Conservation (phyloP, 352 stramenopile species). For the Phytopythium delawarense region DNA sequence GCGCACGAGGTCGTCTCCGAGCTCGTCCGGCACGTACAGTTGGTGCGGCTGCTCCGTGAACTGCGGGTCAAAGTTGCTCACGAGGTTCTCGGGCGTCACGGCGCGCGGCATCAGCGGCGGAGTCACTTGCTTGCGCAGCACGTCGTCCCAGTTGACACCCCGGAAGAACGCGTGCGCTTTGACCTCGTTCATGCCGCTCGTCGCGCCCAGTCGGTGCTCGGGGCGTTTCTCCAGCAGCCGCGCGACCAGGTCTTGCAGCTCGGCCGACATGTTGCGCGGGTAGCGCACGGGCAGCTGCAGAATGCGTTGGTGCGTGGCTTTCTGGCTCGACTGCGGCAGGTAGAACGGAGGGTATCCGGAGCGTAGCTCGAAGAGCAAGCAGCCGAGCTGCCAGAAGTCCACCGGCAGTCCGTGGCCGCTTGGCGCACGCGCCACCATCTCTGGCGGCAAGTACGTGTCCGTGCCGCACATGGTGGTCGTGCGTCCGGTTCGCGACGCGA, state of each 20-base stretch:
- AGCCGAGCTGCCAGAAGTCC: constrained; percentile 93
- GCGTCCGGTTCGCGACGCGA: constrained; percentile 63
- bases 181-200: constrained; percentile 51
- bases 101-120: constrained; percentile 60
- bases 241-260: constrained; percentile 70
- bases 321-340: constrained; percentile 84
- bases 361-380: constrained; percentile 92
- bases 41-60: constrained; percentile 83
- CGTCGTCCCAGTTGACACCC: constrained; percentile 69
- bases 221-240: constrained; percentile 79
- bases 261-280: constrained; percentile 73
- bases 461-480: constrained; percentile 90
- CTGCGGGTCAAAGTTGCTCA: constrained; percentile 85
- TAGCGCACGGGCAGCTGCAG: constrained; percentile 84
- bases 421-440: constrained; percentile 81
- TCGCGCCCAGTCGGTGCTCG: constrained; percentile 68
- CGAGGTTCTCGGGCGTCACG: constrained; percentile 57
- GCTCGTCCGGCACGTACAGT: constrained; percentile 70
- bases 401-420: constrained; percentile 85
- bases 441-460: constrained; percentile 86
- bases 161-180: constrained; percentile 79
- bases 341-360: constrained; percentile 92
- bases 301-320: constrained; percentile 89
- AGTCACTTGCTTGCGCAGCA: constrained; percentile 54
- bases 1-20: constrained; percentile 58